Conservation (phyloP, 2,329 filamentous ascomycete genomes). For the Trichothecium sympodiale region DNA sequence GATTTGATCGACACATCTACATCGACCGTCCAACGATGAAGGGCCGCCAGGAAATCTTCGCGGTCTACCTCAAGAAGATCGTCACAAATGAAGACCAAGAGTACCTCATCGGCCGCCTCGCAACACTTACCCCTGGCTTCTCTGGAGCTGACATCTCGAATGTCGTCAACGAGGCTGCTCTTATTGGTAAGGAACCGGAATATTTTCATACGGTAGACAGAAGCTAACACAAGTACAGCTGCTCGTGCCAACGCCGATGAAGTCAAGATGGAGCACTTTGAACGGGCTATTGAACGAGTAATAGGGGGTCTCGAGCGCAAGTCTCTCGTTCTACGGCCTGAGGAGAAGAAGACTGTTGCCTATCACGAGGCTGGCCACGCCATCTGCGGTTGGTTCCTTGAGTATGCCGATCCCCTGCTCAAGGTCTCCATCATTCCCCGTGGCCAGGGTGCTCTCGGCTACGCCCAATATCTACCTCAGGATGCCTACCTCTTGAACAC, state of each 20-base stretch:
- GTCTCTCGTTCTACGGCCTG: constrained; percentile 81
- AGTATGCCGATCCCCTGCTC: constrained; percentile 89
- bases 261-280: constrained; percentile 85
- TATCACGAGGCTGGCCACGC: constrained; percentile 98
- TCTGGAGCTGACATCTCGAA: constrained; percentile 98
- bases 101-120: constrained; percentile 74
- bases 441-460: constrained; percentile 84
- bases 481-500: constrained; percentile 95
- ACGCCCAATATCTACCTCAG: constrained; percentile 91
- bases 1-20: constrained; percentile 91
- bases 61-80: constrained; percentile 88
- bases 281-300: constrained; percentile 94
- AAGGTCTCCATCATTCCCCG: constrained; percentile 99
- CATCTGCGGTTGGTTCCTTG: constrained; percentile 96
- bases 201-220: too few species aligned
- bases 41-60: constrained; percentile 90
- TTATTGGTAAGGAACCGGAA: constrained; percentile 61
- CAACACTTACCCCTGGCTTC: constrained; percentile 90
- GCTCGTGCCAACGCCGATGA: constrained; percentile 70
- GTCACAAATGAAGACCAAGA: constrained; percentile 86
- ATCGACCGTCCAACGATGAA: constrained; percentile 97
- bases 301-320: constrained; percentile 96
- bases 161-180: constrained; percentile 91
- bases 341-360: constrained; percentile 91
- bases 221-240: constrained; percentile 36